phyloP scores from a whole-genome alignment of 2,329 filamentous ascomycete species.

The Anthostomella pinea region DNA sequence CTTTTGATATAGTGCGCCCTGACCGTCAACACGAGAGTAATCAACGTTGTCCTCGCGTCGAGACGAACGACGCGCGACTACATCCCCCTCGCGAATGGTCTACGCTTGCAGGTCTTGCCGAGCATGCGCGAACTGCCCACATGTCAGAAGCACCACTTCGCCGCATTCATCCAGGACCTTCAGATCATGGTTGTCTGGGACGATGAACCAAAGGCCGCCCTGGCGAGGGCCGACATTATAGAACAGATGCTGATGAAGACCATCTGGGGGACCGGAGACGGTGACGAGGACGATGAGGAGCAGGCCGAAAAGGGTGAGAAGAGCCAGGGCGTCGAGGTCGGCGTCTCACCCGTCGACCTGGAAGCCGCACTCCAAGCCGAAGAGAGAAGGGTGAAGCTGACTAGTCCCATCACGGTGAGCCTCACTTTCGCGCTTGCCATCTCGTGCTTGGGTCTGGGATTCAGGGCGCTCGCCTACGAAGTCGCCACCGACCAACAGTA shows the following conservation, averaged over 20 bases:
- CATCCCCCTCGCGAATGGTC: conserved; percentile 56
- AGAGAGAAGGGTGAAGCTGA: conserved; percentile 50
- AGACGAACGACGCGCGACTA: conserved; percentile 47
- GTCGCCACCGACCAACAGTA: conserved; percentile 51
- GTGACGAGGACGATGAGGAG: conserved; percentile 40
- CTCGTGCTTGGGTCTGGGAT: conserved; percentile 54
- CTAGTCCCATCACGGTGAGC: conserved; percentile 52
- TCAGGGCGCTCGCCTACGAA: conserved; percentile 53
- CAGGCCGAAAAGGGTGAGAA: conserved; percentile 38
- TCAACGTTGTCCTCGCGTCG: conserved; percentile 54
- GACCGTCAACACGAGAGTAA: conserved; percentile 64
- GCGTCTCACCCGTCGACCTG: conserved; percentile 40
- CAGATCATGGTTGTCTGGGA: conserved; percentile 62
- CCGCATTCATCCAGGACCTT: conserved; percentile 60
- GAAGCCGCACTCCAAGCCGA: conserved; percentile 40
- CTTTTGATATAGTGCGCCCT: conserved; percentile 56
- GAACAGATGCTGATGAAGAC: conserved; percentile 54
- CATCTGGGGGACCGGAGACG: conserved; percentile 51
- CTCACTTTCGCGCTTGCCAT: conserved; percentile 52
- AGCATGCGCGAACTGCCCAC: conserved; percentile 54
- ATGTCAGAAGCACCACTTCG: conserved; percentile 64
- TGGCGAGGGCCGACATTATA: conserved; percentile 49
- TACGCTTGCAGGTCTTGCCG: conserved; percentile 61
- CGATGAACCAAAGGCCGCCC: conserved; percentile 55
- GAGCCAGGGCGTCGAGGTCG: conserved; percentile 31